phyloP scores from a whole-genome alignment of 2,329 filamentous ascomycete species.

The Pseudogymnoascus sp. region DNA sequence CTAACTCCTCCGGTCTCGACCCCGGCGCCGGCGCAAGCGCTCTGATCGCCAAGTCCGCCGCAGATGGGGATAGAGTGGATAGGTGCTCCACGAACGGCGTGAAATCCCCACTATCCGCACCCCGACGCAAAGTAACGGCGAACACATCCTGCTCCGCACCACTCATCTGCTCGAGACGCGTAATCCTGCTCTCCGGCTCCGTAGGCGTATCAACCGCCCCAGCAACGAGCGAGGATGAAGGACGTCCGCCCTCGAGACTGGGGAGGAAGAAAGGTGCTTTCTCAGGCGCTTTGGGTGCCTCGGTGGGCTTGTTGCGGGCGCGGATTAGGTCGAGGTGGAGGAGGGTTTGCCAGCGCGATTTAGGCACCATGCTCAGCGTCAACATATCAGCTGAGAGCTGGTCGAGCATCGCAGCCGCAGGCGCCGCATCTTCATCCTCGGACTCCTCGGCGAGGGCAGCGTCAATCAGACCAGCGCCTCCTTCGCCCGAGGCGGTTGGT shows the following conservation, averaged over 20 bases:
- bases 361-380: slow-evolving; percentile 82
- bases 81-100: slow-evolving; percentile 66
- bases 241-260: slow-evolving; percentile 38
- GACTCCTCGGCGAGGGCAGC: slow-evolving; percentile 58
- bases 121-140: slow-evolving; percentile 46
- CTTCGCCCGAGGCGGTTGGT: slow-evolving; percentile 76
- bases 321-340: slow-evolving; percentile 85
- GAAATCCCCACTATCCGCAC: slow-evolving; percentile 50
- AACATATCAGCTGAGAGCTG: slow-evolving; percentile 77
- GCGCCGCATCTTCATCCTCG: slow-evolving; percentile 42
- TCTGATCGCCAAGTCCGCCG: slow-evolving; percentile 83
- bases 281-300: slow-evolving; percentile 83
- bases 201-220: slow-evolving; percentile 16
- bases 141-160: slow-evolving; percentile 43
- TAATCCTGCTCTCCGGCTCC: slow-evolving; percentile 22
- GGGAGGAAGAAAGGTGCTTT: slow-evolving; percentile 95
- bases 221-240: slow-evolving; percentile 21
- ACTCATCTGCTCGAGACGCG: slow-evolving; percentile 24
- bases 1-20: slow-evolving; percentile 55
- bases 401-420: slow-evolving; percentile 52
- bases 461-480: slow-evolving; percentile 64
- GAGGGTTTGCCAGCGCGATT: slow-evolving; percentile 87
- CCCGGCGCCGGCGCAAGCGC: slow-evolving; percentile 48
- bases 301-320: slow-evolving; percentile 86
- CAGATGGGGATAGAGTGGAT: slow-evolving; percentile 71